Evolutionary conservation across 306 rosid species (phyloP).

Genomic region (Luffa acutangula): DNA sequence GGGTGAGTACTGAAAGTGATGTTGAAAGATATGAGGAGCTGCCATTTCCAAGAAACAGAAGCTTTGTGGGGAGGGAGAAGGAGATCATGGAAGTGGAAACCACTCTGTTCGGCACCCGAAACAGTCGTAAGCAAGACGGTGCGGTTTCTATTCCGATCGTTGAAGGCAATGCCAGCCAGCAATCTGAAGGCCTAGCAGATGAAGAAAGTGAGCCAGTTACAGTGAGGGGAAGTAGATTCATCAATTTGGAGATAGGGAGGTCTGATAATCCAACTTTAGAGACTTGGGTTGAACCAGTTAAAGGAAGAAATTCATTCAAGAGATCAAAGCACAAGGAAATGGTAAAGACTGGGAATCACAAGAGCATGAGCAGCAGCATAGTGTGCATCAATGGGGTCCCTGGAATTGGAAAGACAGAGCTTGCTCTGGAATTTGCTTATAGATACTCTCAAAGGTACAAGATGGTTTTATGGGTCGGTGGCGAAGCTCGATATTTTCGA

Average conservation of each 20-base stretch:
- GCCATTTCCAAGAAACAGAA: slow-evolving; percentile 50
- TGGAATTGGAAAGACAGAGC: slow-evolving; percentile 80
- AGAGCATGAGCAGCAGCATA: slow-evolving; percentile 45
- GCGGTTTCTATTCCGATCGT: slow-evolving; percentile 8
- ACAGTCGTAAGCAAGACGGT: slow-evolving; percentile 32
- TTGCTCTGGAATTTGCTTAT: slow-evolving; percentile 67
- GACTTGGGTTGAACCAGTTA: slow-evolving; percentile 59
- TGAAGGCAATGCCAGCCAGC: slow-evolving; percentile 51
- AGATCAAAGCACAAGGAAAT: slow-evolving; percentile 47
- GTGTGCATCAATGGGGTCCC: slow-evolving; percentile 69
- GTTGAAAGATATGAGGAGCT: slow-evolving; percentile 36
- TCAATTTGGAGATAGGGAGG: slow-evolving; percentile 56
- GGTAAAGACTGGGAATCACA: slow-evolving; percentile 46
- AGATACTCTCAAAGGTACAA: slow-evolving; percentile 62
- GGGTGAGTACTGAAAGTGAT: slow-evolving; percentile 40
- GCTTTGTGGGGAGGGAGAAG: slow-evolving; percentile 68
- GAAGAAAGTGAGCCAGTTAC: slow-evolving; percentile 49
- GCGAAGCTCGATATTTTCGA: slow-evolving; percentile 69
- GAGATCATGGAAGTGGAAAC: slow-evolving; percentile 68
- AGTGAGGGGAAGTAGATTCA: slow-evolving; percentile 51
- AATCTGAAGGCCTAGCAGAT: slow-evolving; percentile 79
- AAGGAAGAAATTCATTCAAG: slow-evolving; percentile 42
- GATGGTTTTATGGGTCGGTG: slow-evolving; percentile 87
- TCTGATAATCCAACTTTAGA: slow-evolving; percentile 52
- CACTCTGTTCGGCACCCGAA: slow-evolving; percentile 48